These are phyloP conservation scores for Pinus tabuliformis DNA, from an alignment of 75 land plant species.

Conservation along the genomic window DNA sequence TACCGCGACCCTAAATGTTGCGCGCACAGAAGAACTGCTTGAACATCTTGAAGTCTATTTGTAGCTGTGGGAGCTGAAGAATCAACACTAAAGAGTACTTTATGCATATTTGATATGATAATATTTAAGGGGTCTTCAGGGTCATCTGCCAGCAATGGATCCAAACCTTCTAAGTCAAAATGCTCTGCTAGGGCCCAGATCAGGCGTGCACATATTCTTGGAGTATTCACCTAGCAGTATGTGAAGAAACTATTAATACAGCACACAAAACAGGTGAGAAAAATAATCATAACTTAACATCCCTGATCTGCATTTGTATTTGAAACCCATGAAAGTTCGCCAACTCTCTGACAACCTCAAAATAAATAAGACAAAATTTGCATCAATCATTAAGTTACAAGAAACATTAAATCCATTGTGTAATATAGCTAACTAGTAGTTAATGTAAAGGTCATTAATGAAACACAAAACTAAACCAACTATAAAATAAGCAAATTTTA, in stretches of 20 bases:
- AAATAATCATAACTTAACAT: neutral
- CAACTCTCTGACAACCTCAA: neutral
- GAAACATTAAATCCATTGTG: neutral
- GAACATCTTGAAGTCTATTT: constrained; percentile 96
- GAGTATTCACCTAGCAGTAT: constrained; percentile 74
- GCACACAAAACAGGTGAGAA: neutral
- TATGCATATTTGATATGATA: constrained; percentile 85
- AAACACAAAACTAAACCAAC: neutral
- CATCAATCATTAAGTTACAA: neutral
- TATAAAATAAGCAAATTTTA: neutral
- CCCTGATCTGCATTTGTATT: neutral
- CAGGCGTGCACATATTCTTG: constrained; percentile 84
- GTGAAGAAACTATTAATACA: neutral
- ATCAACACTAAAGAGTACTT: constrained; percentile 89
- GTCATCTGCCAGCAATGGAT: constrained; percentile 97
- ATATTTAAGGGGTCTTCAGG: constrained; percentile 97
- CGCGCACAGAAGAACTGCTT: constrained; percentile 87
- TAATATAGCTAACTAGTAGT: neutral
- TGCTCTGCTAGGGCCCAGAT: constrained; percentile 96
- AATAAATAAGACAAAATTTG: neutral
- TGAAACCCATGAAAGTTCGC: neutral
- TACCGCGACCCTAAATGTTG: constrained; percentile 85
- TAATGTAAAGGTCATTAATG: neutral
- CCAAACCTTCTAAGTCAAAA: constrained; percentile 91
- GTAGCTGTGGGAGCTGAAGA: constrained; percentile 61